These are phyloP conservation scores for Colletotrichum musicola DNA, from an alignment of 2,329 filamentous ascomycete species.

Conservation along the genomic window DNA sequence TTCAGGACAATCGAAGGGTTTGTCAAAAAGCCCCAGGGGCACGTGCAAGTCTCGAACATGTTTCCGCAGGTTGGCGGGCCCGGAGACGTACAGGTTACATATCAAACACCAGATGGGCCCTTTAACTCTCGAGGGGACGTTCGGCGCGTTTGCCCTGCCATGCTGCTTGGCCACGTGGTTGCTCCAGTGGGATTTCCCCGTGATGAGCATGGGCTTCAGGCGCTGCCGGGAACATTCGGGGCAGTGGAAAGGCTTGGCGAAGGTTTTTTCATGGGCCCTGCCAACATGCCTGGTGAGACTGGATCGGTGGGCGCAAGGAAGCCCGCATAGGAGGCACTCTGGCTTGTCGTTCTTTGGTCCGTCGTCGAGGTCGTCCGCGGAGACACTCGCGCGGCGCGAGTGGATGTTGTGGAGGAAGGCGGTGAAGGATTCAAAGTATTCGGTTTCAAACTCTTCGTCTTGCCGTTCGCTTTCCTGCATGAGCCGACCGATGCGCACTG, in stretches of 20 bases:
- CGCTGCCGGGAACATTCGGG: neutral
- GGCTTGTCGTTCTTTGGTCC: neutral
- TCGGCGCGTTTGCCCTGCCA: neutral
- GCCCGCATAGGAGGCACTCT: neutral
- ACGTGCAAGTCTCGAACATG: too few species aligned
- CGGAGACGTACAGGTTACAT: neutral
- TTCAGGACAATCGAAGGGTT: too few species aligned
- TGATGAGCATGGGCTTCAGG: neutral
- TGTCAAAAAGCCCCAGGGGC: too few species aligned
- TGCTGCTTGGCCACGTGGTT: constrained; percentile 2
- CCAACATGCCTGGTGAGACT: neutral
- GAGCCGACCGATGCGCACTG: neutral
- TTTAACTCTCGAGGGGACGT: neutral
- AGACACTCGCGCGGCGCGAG: neutral
- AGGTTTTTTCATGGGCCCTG: neutral
- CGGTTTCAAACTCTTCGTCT: neutral
- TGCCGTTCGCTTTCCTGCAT: neutral
- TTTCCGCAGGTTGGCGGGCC: too few species aligned
- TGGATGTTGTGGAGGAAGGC: neutral
- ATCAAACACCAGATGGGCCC: neutral
- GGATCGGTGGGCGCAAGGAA: neutral
- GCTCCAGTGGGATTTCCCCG: neutral
- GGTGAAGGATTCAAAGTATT: neutral
- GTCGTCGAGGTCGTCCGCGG: neutral
- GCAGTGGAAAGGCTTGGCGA: neutral